Conservation (phyloP, 768 basidiomycete species). For the Lactarius quietus region DNA sequence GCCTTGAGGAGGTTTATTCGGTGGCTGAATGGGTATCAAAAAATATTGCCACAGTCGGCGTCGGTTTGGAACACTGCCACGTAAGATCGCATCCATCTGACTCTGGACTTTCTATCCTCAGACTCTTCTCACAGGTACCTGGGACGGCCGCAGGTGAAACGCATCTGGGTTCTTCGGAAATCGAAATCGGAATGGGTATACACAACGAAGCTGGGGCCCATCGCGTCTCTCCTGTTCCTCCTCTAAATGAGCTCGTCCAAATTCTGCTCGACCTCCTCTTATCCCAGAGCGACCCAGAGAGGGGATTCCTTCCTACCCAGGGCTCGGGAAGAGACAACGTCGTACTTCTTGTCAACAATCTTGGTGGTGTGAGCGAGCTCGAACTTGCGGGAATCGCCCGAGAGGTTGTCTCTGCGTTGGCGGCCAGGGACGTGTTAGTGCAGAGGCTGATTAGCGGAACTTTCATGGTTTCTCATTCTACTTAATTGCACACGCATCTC, state of each 20-base stretch:
- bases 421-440: slow-evolving; percentile 51
- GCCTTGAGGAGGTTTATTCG: slow-evolving; percentile 63
- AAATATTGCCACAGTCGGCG: slow-evolving; percentile 79
- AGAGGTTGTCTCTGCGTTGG: slow-evolving; percentile 55
- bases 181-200: slow-evolving; percentile 89
- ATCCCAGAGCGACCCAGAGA: slow-evolving; percentile 69
- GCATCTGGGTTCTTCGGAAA: slow-evolving; percentile 56
- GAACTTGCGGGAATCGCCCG: slow-evolving; percentile 69
- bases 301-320: slow-evolving; percentile 71
- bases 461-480: slow-evolving; percentile 64
- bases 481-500: not conserved
- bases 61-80: slow-evolving; percentile 86
- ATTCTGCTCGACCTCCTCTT: slow-evolving; percentile 66
- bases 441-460: slow-evolving; percentile 71
- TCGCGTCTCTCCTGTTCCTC: slow-evolving; percentile 66
- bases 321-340: slow-evolving; percentile 62
- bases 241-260: slow-evolving; percentile 64
- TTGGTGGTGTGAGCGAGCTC: slow-evolving; percentile 81
- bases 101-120: slow-evolving; percentile 5
- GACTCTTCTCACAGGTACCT: slow-evolving; percentile 51
- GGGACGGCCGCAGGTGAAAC: slow-evolving; percentile 61
- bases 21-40: slow-evolving; percentile 62
- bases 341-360: slow-evolving; percentile 82
- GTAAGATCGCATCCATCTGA: slow-evolving; percentile 36
- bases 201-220: slow-evolving; percentile 84